Percentiles rank a stretch among this genome's conserved stretches.
Conservation (phyloP, 202 grass and related monocot genomes). For the Schoenoplectus tabernaemontani region DNA sequence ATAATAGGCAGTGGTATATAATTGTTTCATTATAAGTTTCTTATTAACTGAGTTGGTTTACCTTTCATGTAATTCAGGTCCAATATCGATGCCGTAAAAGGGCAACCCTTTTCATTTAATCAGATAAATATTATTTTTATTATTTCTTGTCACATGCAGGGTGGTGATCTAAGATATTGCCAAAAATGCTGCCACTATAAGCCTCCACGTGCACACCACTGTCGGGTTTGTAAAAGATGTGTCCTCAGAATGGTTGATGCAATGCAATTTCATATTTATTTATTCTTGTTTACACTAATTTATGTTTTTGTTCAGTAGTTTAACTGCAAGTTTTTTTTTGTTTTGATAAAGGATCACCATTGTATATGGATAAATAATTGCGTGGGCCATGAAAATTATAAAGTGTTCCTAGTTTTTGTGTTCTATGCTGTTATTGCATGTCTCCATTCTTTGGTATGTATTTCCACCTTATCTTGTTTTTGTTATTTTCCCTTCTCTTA, state of each 20-base stretch:
- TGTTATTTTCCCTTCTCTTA: neutral
- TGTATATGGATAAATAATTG: conserved; percentile 99
- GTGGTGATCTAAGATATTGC: conserved; percentile 94
- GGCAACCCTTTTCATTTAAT: neutral
- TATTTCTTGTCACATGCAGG: conserved; percentile 35
- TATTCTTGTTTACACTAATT: neutral
- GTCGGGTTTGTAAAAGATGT: conserved; percentile 97
- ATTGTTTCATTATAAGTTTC: neutral
- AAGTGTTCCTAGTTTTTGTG: conserved; percentile 70
- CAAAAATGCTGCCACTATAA: conserved; percentile 95
- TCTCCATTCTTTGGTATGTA: conserved; percentile 71
- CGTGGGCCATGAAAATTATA: conserved; percentile 90
- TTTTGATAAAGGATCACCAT: conserved; percentile 69
- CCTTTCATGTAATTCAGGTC: neutral
- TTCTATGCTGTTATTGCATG: conserved; percentile 76
- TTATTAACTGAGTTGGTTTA: neutral
- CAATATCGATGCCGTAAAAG: neutral
- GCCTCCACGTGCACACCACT: conserved; percentile 85
- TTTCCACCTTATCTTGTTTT: neutral
- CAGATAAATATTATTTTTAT: conserved; percentile 10
- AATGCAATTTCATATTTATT: neutral
- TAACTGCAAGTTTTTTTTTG: neutral
- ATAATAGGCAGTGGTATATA: neutral
- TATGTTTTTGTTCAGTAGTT: neutral
- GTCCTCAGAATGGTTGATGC: conserved; percentile 74